A percentile compares a stretch with the other conserved stretches of the same genome.
Conservation (phyloP, 2,329 filamentous ascomycete genomes). For the Paecilomyces sp. region DNA sequence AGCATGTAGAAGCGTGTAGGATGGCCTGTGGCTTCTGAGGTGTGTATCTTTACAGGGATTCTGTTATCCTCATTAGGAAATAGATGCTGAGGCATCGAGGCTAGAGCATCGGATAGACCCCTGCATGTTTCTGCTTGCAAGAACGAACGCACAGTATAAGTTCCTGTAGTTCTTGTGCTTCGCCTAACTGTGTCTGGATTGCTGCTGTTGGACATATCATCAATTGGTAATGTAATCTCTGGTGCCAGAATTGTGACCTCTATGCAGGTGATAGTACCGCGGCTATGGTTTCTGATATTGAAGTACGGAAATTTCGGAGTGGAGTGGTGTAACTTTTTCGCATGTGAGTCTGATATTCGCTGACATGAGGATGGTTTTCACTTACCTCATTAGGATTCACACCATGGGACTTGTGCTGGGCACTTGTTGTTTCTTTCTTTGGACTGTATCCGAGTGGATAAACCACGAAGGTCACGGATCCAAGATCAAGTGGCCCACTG, state of each 20-base stretch:
- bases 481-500: slow-evolving; percentile 38
- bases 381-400: background rate
- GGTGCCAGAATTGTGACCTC: slow-evolving; percentile 34
- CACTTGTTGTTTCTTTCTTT: background rate
- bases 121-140: background rate
- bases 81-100: background rate
- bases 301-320: slow-evolving; percentile 22
- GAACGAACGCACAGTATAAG: background rate
- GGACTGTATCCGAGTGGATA: slow-evolving; percentile 26
- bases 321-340: background rate
- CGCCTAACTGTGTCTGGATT: background rate
- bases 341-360: background rate
- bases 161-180: background rate
- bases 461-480: slow-evolving; percentile 44
- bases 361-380: background rate
- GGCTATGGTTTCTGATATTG: slow-evolving; percentile 19
- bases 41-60: slow-evolving; percentile 19
- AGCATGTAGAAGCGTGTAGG: slow-evolving; percentile 47
- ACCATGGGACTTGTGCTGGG: background rate
- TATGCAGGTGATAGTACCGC: slow-evolving; percentile 25
- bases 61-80: slow-evolving; percentile 3
- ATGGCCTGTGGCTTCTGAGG: slow-evolving; percentile 37
- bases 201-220: background rate
- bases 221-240: slow-evolving; percentile 12
- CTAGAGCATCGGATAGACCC: background rate